These are phyloP conservation scores for Gelatoporia subvermispora DNA, from an alignment of 768 basidiomycete genomes.

Conservation along the genomic window DNA sequence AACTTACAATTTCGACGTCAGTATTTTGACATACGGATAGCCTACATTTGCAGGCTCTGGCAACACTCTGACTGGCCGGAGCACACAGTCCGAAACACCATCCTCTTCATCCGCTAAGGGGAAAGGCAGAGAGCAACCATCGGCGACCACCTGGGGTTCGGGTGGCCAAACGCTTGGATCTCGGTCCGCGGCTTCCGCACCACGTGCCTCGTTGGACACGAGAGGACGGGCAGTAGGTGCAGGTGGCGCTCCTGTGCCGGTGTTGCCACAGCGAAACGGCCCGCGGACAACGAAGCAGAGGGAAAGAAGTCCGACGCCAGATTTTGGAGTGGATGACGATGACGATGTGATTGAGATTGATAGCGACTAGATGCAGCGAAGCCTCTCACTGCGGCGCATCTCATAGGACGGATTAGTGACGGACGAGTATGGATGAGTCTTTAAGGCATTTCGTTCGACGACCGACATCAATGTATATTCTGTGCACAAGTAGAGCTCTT, in stretches of 20 bases:
- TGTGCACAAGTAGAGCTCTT: neutral
- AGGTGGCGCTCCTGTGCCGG: slow-evolving; percentile 50
- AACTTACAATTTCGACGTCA: no score
- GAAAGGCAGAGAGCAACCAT: slow-evolving; percentile 40
- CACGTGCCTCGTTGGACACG: slow-evolving; percentile 21
- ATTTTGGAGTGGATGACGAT: slow-evolving; percentile 82
- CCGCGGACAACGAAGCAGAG: slow-evolving; percentile 35
- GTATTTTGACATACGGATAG: no score
- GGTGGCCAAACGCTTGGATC: slow-evolving; percentile 49
- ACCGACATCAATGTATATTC: slow-evolving; percentile 1
- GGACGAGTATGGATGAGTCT: neutral
- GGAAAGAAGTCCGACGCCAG: slow-evolving; percentile 56
- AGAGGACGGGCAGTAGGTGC: slow-evolving; percentile 33
- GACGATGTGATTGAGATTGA: slow-evolving; percentile 78
- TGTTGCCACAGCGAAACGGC: slow-evolving; percentile 34
- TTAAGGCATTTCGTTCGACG: neutral
- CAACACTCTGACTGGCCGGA: slow-evolving; percentile 57
- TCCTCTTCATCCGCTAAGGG: slow-evolving; percentile 41
- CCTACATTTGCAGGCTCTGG: slow-evolving; percentile 63
- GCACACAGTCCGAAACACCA: slow-evolving; percentile 12
- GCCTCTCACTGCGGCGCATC: neutral
- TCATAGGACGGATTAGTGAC: neutral
- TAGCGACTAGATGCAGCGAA: slow-evolving; percentile 49
- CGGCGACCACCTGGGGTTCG: slow-evolving; percentile 23
- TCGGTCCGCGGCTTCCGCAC: slow-evolving; percentile 25